phyloP scores from a whole-genome alignment of 192 early-diverging fungal species.

The Helicostylum pulchrum region DNA sequence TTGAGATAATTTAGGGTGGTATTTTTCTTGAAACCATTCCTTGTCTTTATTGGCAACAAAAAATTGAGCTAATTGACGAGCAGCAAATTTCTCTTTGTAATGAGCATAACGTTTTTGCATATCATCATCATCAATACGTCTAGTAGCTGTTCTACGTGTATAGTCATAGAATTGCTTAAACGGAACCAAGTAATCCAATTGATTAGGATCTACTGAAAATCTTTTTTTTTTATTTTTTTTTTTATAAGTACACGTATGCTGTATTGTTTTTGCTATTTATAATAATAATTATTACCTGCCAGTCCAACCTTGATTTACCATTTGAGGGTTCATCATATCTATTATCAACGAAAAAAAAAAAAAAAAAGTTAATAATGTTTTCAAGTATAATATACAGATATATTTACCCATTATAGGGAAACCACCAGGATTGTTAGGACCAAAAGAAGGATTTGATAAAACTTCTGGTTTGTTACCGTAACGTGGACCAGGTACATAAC shows the following conservation, averaged over 20 bases:
- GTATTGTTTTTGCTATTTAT: no score
- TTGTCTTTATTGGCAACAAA: slow-evolving; percentile 74
- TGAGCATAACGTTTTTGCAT: slow-evolving; percentile 70
- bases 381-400: not conserved
- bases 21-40: slow-evolving; percentile 94
- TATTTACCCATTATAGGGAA: slow-evolving; percentile 26
- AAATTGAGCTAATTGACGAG: slow-evolving; percentile 67
- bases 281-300: not conserved
- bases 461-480: slow-evolving; percentile 42
- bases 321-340: slow-evolving; percentile 16
- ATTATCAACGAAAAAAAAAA: not conserved
- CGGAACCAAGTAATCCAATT: slow-evolving; percentile 73
- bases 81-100: slow-evolving; percentile 80
- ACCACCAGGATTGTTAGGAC: slow-evolving; percentile 6
- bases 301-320: not conserved
- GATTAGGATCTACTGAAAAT: slow-evolving; percentile 63
- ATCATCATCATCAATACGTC: slow-evolving; percentile 74
- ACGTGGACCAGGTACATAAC: slow-evolving; percentile 58
- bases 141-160: slow-evolving; percentile 53
- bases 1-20: slow-evolving; percentile 73
- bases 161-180: slow-evolving; percentile 75
- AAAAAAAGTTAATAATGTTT: not conserved
- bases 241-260: no score
- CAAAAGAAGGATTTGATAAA: slow-evolving; percentile 16
- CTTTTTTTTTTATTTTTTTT: not conserved